These are phyloP conservation scores for Fusarium torulosum DNA, from an alignment of 2,329 filamentous ascomycete species.

Conservation along the genomic window DNA sequence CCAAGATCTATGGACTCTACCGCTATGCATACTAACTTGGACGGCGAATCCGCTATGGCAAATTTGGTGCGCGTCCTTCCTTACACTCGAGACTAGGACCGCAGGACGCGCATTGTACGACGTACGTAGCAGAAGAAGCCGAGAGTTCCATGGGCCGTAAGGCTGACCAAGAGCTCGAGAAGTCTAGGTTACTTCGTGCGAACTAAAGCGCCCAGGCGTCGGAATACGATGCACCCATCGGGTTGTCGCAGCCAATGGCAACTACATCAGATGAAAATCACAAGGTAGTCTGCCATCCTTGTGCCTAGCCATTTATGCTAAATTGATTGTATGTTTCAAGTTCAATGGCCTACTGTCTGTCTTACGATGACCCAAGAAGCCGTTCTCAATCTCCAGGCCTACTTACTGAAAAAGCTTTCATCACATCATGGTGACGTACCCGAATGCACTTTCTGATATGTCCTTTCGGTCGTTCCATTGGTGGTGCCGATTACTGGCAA, in stretches of 20 bases:
- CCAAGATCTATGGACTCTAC: not conserved
- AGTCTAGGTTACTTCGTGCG: not conserved
- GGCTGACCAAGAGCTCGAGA: not conserved
- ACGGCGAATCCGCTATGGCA: too few relatives aligned
- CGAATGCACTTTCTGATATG: too few relatives aligned
- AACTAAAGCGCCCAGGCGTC: conserved; percentile 20
- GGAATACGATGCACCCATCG: conserved; percentile 23
- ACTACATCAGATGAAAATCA: not conserved
- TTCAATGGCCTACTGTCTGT: too few relatives aligned
- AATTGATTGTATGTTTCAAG: not conserved
- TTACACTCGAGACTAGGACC: not conserved
- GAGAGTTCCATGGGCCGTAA: not conserved
- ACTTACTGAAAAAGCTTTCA: too few relatives aligned
- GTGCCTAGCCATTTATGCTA: not conserved
- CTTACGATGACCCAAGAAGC: too few relatives aligned
- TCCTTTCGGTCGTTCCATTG: too few relatives aligned
- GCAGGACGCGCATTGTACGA: not conserved
- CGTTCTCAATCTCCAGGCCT: too few relatives aligned
- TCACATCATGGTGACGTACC: too few relatives aligned
- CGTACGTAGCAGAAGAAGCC: not conserved
- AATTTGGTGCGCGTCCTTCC: too few relatives aligned
- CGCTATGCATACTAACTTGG: not conserved
- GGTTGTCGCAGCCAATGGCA: not conserved
- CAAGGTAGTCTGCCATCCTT: not conserved
- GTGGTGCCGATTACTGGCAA: not conserved